Percentiles rank a stretch among this genome's conserved stretches.
These are phyloP conservation scores for Mycena sanguinolenta DNA, from an alignment of 768 basidiomycete genomes.

Conservation along the genomic window DNA sequence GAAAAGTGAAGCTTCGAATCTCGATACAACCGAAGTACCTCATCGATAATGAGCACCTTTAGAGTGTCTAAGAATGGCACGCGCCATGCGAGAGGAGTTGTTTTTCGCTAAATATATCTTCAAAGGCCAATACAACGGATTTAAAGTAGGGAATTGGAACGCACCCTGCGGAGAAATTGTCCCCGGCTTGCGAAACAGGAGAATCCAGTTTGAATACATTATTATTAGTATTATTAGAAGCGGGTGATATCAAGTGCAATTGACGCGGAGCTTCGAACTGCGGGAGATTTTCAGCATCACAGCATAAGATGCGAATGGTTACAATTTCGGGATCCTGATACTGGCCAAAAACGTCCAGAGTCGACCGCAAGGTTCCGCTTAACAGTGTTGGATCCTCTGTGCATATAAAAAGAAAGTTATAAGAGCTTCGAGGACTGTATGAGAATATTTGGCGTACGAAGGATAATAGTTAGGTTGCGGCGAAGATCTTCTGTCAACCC, in stretches of 20 bases:
- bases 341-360: conserved; percentile 88
- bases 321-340: conserved; percentile 88
- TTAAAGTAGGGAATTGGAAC: conserved; percentile 31
- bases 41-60: conserved; percentile 88
- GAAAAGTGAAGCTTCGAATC: neutral
- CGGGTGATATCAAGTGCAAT: conserved; percentile 80
- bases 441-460: conserved; percentile 59
- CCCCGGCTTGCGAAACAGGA: conserved; percentile 83
- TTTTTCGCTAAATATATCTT: conserved; percentile 68
- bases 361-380: conserved; percentile 84
- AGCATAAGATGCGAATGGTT: too few species aligned
- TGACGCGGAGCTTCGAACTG: conserved; percentile 86
- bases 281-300: neutral
- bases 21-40: conserved; percentile 56
- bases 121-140: neutral
- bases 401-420: neutral
- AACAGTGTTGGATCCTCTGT: conserved; percentile 92
- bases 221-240: too few species aligned
- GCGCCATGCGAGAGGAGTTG: conserved; percentile 88
- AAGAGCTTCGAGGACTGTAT: neutral
- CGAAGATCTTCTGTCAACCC: conserved; percentile 80
- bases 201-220: conserved; percentile 87
- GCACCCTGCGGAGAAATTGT: conserved; percentile 90
- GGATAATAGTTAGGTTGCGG: conserved; percentile 78
- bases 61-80: conserved; percentile 84